Conservation (phyloP, 768 basidiomycete species). For the Neoboletus subvelutipes region DNA sequence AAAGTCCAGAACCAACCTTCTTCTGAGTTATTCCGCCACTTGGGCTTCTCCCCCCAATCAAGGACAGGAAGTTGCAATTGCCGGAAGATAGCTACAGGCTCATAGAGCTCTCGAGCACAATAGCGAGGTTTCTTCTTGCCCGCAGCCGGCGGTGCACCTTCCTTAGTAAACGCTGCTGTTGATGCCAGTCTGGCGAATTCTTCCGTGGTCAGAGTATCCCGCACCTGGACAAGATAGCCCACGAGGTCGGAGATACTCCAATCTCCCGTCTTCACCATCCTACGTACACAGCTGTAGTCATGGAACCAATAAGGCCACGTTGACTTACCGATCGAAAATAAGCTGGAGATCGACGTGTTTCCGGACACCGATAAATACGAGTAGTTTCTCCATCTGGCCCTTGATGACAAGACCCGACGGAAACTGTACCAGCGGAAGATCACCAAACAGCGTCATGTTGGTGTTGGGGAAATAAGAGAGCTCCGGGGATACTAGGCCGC, state of each 20-base stretch:
- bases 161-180: conserved; percentile 76
- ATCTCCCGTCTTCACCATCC: conserved; percentile 87
- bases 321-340: conserved; percentile 76
- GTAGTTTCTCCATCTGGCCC: conserved; percentile 66
- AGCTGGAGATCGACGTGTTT: conserved; percentile 92
- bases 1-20: conserved; percentile 58
- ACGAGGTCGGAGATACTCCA: conserved; percentile 86
- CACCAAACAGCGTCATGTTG: conserved; percentile 72
- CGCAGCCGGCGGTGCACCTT: conserved; percentile 32
- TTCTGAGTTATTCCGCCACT: conserved; percentile 81
- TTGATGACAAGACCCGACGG: conserved; percentile 65
- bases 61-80: conserved; percentile 76
- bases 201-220: conserved; percentile 53
- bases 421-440: conserved; percentile 76
- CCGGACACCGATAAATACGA: conserved; percentile 76
- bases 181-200: conserved; percentile 56
- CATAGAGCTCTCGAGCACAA: conserved; percentile 78
- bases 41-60: conserved; percentile 78
- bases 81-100: conserved; percentile 73
- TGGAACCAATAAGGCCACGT: neutral
- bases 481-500: conserved; percentile 67
- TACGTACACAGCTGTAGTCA: conserved; percentile 25
- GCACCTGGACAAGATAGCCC: conserved; percentile 84
- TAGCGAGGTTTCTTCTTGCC: conserved; percentile 46
- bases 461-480: conserved; percentile 85